Percentiles rank a stretch among this genome's conserved stretches.
These are phyloP conservation scores for Oropetium thomaeum DNA, from an alignment of 176 grass and related monocot genomes.

Conservation along the genomic window DNA sequence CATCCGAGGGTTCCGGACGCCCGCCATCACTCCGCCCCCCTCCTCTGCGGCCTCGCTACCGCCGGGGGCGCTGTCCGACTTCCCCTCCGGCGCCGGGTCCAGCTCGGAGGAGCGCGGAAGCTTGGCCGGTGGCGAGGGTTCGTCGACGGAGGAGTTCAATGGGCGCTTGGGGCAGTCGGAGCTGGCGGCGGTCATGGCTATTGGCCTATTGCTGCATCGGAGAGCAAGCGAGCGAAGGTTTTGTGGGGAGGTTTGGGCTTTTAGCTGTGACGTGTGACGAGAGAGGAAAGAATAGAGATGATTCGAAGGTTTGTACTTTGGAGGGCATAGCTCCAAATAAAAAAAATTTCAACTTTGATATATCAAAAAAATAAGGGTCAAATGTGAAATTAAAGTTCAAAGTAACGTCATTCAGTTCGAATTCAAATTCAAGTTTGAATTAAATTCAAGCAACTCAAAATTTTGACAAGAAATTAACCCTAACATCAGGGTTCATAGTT, in stretches of 20 bases:
- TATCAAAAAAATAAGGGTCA: no score
- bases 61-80: neutral
- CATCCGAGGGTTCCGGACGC: constrained; percentile 39
- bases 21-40: constrained; percentile 30
- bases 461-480: no score
- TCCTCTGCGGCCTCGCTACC: neutral
- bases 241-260: constrained; percentile 13
- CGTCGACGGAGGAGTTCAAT: constrained; percentile 4
- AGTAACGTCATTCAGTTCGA: no score
- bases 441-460: no score
- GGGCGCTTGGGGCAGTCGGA: constrained; percentile 26
- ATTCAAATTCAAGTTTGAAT: no score
- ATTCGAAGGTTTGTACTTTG: neutral
- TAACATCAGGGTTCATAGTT: neutral
- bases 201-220: constrained; percentile 8
- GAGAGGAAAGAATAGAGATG: no score
- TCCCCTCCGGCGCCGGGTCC: constrained; percentile 11
- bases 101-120: constrained; percentile 27
- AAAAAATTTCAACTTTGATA: no score
- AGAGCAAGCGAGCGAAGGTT: constrained; percentile 14
- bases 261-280: no score
- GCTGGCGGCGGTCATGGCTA: constrained; percentile 39
- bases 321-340: no score
- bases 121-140: constrained; percentile 22
- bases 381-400: no score